phyloP scores from a whole-genome alignment of 768 basidiomycete species.

The Xerocomellus chrysenteron region DNA sequence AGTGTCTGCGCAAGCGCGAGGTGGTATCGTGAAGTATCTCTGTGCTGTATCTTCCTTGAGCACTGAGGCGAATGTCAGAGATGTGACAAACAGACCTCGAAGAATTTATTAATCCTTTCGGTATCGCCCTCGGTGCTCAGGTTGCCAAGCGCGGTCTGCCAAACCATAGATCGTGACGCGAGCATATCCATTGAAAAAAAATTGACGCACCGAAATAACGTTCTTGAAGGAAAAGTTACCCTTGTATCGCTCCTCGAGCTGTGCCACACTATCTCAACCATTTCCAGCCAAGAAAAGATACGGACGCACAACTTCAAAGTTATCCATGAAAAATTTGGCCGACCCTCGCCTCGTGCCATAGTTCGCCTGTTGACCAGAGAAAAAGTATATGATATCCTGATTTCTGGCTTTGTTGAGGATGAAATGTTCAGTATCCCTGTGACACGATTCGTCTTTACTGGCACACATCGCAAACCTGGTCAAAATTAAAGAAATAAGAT shows the following conservation, averaged over 20 bases:
- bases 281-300: not conserved
- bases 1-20: slow-evolving; percentile 63
- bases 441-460: slow-evolving; percentile 52
- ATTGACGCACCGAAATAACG: slow-evolving; percentile 49
- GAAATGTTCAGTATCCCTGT: slow-evolving; percentile 62
- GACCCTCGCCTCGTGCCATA: slow-evolving; percentile 50
- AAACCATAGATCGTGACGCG: slow-evolving; percentile 8
- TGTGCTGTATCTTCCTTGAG: slow-evolving; percentile 40
- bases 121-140: slow-evolving; percentile 72
- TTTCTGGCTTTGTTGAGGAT: slow-evolving; percentile 53
- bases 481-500: not conserved
- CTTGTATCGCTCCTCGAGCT: slow-evolving; percentile 69
- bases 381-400: slow-evolving; percentile 66
- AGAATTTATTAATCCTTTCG: slow-evolving; percentile 64
- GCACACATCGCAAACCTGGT: slow-evolving; percentile 63
- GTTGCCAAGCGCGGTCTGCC: slow-evolving; percentile 38
- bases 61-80: not conserved
- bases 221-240: slow-evolving; percentile 60
- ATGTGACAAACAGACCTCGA: slow-evolving; percentile 50
- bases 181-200: not conserved
- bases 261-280: slow-evolving; percentile 2
- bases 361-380: slow-evolving; percentile 59
- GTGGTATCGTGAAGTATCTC: slow-evolving; percentile 68
- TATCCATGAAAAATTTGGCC: slow-evolving; percentile 62
- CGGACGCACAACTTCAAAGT: slow-evolving; percentile 59